Base-by-base conservation (phyloP, 768 basidiomycete species). In the Butyriboletus loyo region DNA sequence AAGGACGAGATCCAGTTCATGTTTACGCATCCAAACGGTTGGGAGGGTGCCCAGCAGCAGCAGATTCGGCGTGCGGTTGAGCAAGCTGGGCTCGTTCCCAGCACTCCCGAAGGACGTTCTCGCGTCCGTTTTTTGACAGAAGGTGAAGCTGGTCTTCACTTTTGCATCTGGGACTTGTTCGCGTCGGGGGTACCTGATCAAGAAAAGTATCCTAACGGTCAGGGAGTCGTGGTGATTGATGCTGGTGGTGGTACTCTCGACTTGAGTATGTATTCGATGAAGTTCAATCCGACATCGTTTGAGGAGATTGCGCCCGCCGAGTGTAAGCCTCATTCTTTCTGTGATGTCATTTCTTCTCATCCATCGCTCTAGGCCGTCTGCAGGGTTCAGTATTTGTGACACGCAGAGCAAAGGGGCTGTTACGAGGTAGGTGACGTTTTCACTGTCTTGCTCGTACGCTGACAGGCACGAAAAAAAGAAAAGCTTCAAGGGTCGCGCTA, bases 11-110 rank as follows among this genome's bases (percentile, higher is more conserved):
- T 79, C 21, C 72, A 80, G 25, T 79, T 78, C 51, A 69, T 85
- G 2, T 71, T 85, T 5, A 75, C 76, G 0, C 82, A 84, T 56
- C 84, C 84, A 1, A 85, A 85, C 49, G 82, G 80, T 0, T 85
- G 84, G 84, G 83, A 78, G 51, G 78, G 80, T 1, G 60, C 60
- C 0, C 84, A 86, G 57, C 84, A 84, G 47, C 65, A 66, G 25
- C 66, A 73, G 53, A 79, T 84, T 70, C 75, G 83, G 1, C 61
- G 63, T 32, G 84, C 82, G 2, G 77, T 81, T 1, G 70, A 79
- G 4, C 54, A 55, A 7, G 82, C 81, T 1, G 78, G 78, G 1
- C 70, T 86, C 6, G 68, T 85, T 28, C 69, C 74, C 0, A 65
- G 77, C 42, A 73, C 61, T 0, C 43, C 51, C 0, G 62, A 62